Evolutionary conservation across 768 basidiomycete species (phyloP).

Genomic region (Lentinula guzmanii): DNA sequence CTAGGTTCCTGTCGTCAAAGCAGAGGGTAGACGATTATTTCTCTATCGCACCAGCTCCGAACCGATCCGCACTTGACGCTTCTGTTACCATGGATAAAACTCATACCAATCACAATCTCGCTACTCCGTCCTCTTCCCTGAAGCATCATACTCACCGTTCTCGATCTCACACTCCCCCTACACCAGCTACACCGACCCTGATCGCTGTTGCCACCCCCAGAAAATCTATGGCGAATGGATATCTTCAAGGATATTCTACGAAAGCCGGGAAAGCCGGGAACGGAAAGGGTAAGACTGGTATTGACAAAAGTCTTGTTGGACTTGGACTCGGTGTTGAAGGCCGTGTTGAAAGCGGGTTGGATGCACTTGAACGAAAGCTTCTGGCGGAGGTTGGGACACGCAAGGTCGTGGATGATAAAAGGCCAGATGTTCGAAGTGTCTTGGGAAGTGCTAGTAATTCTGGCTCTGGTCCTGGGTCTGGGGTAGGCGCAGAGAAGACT

Average conservation of each 20-base stretch:
- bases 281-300: slow-evolving; percentile 9
- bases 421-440: slow-evolving; percentile 27
- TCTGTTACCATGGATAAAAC: background rate
- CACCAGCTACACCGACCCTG: slow-evolving; percentile 50
- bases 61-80: background rate
- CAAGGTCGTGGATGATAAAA: slow-evolving; percentile 26
- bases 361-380: slow-evolving; percentile 65
- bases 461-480: background rate
- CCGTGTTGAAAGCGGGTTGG: slow-evolving; percentile 49
- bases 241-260: background rate
- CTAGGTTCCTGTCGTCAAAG: slow-evolving; percentile 18
- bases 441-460: slow-evolving; percentile 7
- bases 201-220: slow-evolving; percentile 35
- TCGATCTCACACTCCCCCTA: slow-evolving; percentile 18
- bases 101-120: background rate
- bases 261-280: slow-evolving; percentile 10
- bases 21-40: slow-evolving; percentile 8
- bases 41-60: background rate
- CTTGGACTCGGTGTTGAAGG: background rate
- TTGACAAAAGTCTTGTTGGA: background rate
- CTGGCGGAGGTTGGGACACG: slow-evolving; percentile 71
- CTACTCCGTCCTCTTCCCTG: background rate
- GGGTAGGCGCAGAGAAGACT: slow-evolving; percentile 11
- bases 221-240: slow-evolving; percentile 4
- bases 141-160: background rate